Base-by-base conservation (phyloP, 2,329 filamentous ascomycete genomes). In the Alternaria longipes region DNA sequence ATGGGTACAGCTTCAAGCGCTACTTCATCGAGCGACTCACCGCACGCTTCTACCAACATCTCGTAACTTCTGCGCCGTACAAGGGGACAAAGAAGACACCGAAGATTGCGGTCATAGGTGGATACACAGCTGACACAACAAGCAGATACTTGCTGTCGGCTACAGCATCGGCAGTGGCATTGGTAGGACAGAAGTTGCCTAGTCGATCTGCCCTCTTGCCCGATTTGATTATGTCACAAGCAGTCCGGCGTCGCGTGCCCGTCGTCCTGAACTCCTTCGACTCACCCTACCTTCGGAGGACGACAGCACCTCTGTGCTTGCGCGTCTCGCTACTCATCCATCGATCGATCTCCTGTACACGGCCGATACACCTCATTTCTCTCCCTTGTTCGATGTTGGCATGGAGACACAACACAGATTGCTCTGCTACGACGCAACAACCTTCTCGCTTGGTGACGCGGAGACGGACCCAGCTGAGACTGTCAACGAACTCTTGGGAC, bases 351-450 rank as follows among this genome's bases (percentile, higher is more conserved):
- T 98, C 26, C 79, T 96, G 30, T 91, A 90, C 69, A 96, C 93
- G 1, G 91, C 90, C 57, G 94, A 98, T 79, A 93, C 92, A 8
- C 93, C 94, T 6, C 92, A 91, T 71, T 97, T 97, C 73, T 83
- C 92, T 0, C 81, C 97, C 1, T 85, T 98, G 53, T 99, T 94
- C 94, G 93, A 97, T 79, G 90, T 92, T 54, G 90, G 89, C 56
- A 84, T 94, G 16, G 90, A 91, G 47, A 90, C 92, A n/a, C 87
- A 91, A 28, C 92, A 94, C 79, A 91, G 91, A 76, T 94, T 97
- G 69, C 83, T 93, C 26, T 97, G 96, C 79, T 95, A 99, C 81
- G 94, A 99, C 81, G 91, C 91, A 72, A 98, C 95, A 1, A 98
- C 95, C 0, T 97, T 97, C 74, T 84, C 87, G 0, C 85, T 92